These are phyloP conservation scores for Polytrichum commune DNA, from an alignment of 225 moss, liverwort and hornwort species.

Conservation along the genomic window DNA sequence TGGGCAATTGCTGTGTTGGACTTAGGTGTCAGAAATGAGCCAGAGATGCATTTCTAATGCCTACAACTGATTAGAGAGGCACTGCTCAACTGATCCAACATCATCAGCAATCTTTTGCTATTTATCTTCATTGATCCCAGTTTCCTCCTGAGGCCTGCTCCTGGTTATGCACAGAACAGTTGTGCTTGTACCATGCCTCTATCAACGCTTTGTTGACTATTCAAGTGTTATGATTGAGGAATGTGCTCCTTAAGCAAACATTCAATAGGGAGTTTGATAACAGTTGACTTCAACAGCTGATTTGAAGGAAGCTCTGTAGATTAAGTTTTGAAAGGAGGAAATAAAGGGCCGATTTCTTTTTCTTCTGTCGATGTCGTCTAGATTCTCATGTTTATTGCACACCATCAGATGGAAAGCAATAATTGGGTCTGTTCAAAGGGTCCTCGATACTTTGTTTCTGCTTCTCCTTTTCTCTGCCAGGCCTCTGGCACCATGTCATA, in stretches of 20 bases:
- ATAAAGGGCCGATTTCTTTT: constrained; percentile 6
- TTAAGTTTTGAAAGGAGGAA: constrained; percentile 5
- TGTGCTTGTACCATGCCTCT: not conserved
- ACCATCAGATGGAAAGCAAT: not conserved
- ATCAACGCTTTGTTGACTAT: not conserved
- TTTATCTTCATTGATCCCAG: no score
- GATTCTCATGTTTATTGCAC: not conserved
- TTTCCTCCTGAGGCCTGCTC: not conserved
- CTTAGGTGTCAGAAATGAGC: not conserved
- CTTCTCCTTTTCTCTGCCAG: no score
- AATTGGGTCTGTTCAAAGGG: no score
- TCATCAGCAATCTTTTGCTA: no score
- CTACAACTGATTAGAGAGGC: not conserved
- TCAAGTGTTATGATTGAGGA: not conserved
- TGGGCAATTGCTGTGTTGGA: constrained; percentile 2
- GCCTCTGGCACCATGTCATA: no score
- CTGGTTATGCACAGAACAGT: not conserved
- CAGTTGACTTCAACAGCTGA: not conserved
- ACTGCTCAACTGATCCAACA: no score
- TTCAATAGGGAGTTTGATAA: not conserved
- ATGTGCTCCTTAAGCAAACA: constrained; percentile 2
- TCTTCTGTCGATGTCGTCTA: not conserved
- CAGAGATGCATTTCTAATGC: not conserved
- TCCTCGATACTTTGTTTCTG: no score
- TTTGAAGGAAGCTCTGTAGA: constrained; percentile 1